Percentiles rank a stretch among this genome's conserved stretches.
phyloP scores from a whole-genome alignment of 208 protist genomes.

The Tritrichomonas musculus region DNA sequence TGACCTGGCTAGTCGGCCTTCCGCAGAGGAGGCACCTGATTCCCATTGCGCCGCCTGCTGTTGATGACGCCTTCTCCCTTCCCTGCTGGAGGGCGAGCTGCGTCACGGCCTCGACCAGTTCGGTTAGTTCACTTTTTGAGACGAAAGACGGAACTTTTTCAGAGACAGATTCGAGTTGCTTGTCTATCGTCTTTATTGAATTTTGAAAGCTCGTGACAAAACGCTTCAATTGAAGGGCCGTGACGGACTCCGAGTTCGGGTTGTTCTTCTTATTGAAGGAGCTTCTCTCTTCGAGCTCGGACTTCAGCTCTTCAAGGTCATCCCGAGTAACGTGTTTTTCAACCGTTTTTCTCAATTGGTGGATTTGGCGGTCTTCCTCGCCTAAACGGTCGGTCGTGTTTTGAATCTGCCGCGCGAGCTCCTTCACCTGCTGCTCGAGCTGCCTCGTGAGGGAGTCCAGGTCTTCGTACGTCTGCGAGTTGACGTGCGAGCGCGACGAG shows the following conservation, averaged over 20 bases:
- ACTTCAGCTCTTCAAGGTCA: background rate
- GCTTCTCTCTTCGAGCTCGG: background rate
- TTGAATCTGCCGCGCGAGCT: background rate
- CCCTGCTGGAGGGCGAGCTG: background rate
- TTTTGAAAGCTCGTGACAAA: background rate
- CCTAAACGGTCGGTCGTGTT: background rate
- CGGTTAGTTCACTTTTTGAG: background rate
- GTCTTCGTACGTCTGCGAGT: background rate
- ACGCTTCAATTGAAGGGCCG: background rate
- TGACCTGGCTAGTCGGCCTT: background rate
- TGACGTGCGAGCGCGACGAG: too few species aligned
- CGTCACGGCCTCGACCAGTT: background rate
- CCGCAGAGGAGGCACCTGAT: background rate
- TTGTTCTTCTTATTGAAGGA: background rate
- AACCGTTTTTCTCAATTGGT: background rate
- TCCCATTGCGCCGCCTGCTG: background rate
- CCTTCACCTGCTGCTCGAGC: background rate
- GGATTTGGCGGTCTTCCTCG: background rate
- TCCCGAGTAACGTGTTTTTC: background rate
- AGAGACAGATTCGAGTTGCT: background rate
- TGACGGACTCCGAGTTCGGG: background rate
- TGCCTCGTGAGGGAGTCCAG: background rate
- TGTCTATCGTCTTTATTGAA: background rate
- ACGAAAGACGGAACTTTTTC: background rate
- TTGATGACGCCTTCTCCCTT: background rate